These are phyloP conservation scores for Rhizopus microsporus DNA, from an alignment of 371 early-diverging fungal genomes.

Conservation along the genomic window DNA sequence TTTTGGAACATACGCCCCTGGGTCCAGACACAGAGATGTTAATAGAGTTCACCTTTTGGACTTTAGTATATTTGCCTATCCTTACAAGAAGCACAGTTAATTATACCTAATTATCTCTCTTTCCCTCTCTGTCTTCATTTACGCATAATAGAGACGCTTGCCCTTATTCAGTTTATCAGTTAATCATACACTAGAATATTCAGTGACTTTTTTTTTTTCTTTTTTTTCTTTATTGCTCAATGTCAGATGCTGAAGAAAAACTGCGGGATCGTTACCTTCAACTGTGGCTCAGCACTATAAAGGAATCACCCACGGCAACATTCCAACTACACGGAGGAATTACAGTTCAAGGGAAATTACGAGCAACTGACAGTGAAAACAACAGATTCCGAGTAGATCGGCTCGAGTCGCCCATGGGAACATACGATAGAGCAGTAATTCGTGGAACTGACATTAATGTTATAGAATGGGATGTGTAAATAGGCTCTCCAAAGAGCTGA, in stretches of 20 bases:
- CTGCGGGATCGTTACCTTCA: constrained; percentile 44
- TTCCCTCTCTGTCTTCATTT: no score
- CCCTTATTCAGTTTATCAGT: no score
- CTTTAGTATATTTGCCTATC: no score
- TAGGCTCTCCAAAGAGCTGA: neutral
- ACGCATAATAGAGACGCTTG: no score
- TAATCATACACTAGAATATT: neutral
- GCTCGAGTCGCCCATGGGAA: constrained; percentile 51
- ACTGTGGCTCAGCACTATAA: constrained; percentile 43
- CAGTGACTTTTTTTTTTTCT: neutral
- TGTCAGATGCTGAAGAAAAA: constrained; percentile 15
- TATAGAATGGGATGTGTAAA: constrained; percentile 15
- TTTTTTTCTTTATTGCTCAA: neutral
- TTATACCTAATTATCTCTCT: no score
- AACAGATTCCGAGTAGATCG: constrained; percentile 51
- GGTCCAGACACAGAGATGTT: no score
- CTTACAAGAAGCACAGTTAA: no score
- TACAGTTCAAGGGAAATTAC: constrained; percentile 38
- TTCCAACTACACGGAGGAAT: constrained; percentile 39
- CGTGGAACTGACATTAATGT: constrained; percentile 53
- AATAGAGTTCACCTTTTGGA: no score
- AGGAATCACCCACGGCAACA: constrained; percentile 22
- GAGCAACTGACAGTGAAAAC: constrained; percentile 50
- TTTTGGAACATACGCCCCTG: no score
- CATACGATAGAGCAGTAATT: constrained; percentile 48